Evolutionary conservation across 352 stramenopile genomes (phyloP).

Genomic region (Pythium periplocum): DNA sequence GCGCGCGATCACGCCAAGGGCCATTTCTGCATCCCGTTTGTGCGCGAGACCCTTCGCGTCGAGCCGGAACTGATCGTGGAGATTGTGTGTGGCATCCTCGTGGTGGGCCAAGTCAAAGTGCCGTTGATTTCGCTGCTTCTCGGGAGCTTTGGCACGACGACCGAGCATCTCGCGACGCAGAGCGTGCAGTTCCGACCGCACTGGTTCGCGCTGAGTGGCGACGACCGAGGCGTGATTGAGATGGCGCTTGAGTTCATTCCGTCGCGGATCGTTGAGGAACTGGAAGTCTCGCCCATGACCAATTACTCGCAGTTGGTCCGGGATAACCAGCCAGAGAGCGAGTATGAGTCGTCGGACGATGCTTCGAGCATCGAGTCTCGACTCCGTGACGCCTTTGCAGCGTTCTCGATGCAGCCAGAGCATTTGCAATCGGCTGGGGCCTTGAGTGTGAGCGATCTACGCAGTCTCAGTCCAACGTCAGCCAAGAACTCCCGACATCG

Average conservation of each 20-base stretch:
- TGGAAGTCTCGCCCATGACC: background rate
- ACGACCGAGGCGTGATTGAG: constrained; percentile 38
- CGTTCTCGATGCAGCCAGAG: too few relatives aligned
- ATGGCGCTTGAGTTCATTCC: constrained; percentile 46
- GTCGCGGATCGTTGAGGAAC: constrained; percentile 6
- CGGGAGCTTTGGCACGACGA: constrained; percentile 14
- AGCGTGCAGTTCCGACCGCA: constrained; percentile 23
- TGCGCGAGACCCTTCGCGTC: constrained; percentile 21
- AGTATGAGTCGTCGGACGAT: constrained; percentile 1
- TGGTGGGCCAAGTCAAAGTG: constrained; percentile 35
- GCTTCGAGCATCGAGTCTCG: too few relatives aligned
- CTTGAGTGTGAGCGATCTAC: too few relatives aligned
- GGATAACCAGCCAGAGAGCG: constrained; percentile 7
- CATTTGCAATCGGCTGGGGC: too few relatives aligned
- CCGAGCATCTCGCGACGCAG: constrained; percentile 5
- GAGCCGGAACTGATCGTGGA: constrained; percentile 48
- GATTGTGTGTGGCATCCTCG: constrained; percentile 42
- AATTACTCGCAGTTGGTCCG: too few relatives aligned
- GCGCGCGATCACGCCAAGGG: constrained; percentile 18
- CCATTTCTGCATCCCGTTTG: constrained; percentile 29
- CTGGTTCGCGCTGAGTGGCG: constrained; percentile 38
- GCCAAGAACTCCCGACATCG: too few relatives aligned
- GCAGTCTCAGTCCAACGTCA: too few relatives aligned
- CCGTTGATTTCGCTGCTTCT: constrained; percentile 7
- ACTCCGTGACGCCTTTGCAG: too few relatives aligned